Evolutionary conservation across 768 basidiomycete species (phyloP).

Genomic region (Lyophyllum shimeji): DNA sequence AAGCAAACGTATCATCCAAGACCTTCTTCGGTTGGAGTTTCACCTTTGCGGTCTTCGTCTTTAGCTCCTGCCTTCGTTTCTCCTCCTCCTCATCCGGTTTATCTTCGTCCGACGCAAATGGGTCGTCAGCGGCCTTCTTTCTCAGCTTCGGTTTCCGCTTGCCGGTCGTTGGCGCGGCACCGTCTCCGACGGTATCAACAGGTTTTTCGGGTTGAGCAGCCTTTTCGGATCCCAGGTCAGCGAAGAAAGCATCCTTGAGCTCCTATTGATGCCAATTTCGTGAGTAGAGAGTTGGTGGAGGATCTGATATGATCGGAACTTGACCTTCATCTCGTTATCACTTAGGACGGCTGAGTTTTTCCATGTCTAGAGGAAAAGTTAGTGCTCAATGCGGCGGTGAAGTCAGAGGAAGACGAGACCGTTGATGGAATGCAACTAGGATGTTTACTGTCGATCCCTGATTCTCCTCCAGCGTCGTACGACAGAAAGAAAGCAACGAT

Average conservation of each 20-base stretch:
- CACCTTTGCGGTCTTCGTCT: constrained; percentile 4
- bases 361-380: constrained; percentile 50
- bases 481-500: not conserved
- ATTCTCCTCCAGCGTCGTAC: not conserved
- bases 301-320: not conserved
- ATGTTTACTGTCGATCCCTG: constrained; percentile 77
- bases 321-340: constrained; percentile 63
- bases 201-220: constrained; percentile 7
- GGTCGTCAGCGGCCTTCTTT: constrained; percentile 50
- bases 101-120: constrained; percentile 56
- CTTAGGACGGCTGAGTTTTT: constrained; percentile 59
- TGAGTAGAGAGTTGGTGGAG: not conserved
- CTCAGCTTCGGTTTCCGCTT: constrained; percentile 47
- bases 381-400: not conserved
- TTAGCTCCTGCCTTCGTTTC: constrained; percentile 8
- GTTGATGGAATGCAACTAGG: constrained; percentile 71
- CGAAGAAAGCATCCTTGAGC: constrained; percentile 61
- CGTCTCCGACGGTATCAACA: not conserved
- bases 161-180: constrained; percentile 17
- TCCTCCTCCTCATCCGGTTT: constrained; percentile 21
- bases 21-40: constrained; percentile 11
- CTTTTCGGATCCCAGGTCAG: constrained; percentile 39
- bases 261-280: constrained; percentile 34
- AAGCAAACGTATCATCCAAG: constrained; percentile 56
- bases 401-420: constrained; percentile 26